A percentile compares a stretch with the other conserved stretches of the same genome.
Conservation (phyloP, 805 yeast genomes). For the Kodamaea neixiangensis region DNA sequence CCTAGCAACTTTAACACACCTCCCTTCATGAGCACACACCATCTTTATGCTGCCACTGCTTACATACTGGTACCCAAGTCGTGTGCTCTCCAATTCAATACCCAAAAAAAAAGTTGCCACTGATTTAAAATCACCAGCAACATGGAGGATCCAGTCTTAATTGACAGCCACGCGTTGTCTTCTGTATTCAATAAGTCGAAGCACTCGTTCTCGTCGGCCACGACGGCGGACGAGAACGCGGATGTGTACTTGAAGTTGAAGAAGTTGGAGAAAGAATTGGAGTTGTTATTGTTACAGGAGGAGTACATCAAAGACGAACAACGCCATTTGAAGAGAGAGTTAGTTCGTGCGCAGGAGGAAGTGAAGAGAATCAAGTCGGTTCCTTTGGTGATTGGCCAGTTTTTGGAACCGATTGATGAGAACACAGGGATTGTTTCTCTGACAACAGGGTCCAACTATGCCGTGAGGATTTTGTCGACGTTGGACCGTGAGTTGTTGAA, state of each 20-base stretch:
- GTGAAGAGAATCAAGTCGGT: constrained; percentile 97
- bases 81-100: constrained; percentile 1
- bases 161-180: constrained; percentile 14
- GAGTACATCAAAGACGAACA: constrained; percentile 98
- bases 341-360: constrained; percentile 96
- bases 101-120: constrained; percentile 6
- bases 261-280: constrained; percentile 87
- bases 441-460: constrained; percentile 97
- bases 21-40: not conserved
- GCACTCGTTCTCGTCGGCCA: constrained; percentile 6
- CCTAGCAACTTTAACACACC: not conserved
- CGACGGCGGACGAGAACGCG: constrained; percentile 32
- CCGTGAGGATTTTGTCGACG: constrained; percentile 91
- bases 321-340: constrained; percentile 91
- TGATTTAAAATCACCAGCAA: constrained; percentile 1
- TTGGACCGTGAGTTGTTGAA: constrained; percentile 92
- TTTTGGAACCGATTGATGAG: constrained; percentile 95
- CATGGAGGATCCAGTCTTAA: constrained; percentile 19
- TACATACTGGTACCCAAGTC: not conserved
- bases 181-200: constrained; percentile 8
- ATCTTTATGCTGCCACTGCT: not conserved
- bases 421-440: constrained; percentile 95
- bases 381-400: constrained; percentile 97
- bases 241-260: constrained; percentile 86
- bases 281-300: constrained; percentile 82